These are phyloP conservation scores for Phaeodactylum tricornutum DNA, from an alignment of 108 stramenopile genomes.

Conservation along the genomic window DNA sequence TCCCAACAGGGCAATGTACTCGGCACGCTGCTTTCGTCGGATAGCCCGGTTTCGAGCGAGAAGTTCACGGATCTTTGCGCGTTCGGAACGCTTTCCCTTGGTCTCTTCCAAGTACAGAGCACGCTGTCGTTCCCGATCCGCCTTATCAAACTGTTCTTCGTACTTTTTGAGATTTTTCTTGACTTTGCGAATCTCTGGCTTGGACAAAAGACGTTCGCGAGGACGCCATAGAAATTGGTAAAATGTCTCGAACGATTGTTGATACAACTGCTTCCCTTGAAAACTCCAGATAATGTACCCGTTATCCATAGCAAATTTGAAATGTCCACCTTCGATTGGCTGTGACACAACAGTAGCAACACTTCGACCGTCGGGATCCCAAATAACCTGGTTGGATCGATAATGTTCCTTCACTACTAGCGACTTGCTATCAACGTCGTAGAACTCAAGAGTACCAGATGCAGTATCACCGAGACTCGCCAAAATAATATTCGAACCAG, in stretches of 20 bases:
- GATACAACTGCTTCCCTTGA: constrained; percentile 85
- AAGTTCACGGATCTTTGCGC: constrained; percentile 54
- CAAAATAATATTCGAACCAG: constrained; percentile 79
- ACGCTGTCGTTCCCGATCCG: constrained; percentile 83
- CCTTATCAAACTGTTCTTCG: constrained; percentile 93
- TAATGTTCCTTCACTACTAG: constrained; percentile 86
- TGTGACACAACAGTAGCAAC: constrained; percentile 86
- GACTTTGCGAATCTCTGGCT: constrained; percentile 72
- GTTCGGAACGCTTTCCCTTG: constrained; percentile 69
- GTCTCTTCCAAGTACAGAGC: constrained; percentile 73
- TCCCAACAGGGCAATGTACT: constrained; percentile 49
- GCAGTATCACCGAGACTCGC: constrained; percentile 87
- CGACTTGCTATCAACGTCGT: constrained; percentile 84
- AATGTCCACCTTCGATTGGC: constrained; percentile 88
- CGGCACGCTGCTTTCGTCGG: constrained; percentile 47
- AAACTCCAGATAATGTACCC: constrained; percentile 93
- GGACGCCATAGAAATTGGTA: constrained; percentile 95
- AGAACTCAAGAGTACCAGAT: constrained; percentile 86
- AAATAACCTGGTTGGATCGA: constrained; percentile 85
- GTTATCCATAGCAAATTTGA: constrained; percentile 96
- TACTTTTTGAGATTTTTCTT: constrained; percentile 92
- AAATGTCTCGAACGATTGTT: constrained; percentile 86
- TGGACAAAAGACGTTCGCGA: constrained; percentile 75
- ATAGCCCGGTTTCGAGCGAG: constrained; percentile 46
- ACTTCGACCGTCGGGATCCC: constrained; percentile 93